A percentile compares a stretch with the other conserved stretches of the same genome.
phyloP scores from a whole-genome alignment of 164 flowering plant species.

The Umbilicus rupestris region DNA sequence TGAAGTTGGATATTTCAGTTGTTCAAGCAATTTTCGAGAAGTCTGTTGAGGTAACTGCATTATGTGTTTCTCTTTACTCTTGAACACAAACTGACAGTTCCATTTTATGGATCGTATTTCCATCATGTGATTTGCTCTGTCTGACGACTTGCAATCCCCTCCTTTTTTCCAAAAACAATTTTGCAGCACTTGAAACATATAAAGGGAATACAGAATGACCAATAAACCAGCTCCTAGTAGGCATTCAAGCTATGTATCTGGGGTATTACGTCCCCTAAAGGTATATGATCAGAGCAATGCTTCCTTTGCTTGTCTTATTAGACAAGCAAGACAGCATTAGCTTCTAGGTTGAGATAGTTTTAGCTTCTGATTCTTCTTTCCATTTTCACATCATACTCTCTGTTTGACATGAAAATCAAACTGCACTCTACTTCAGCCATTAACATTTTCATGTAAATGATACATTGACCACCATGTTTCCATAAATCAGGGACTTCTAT shows the following conservation, averaged over 20 bases:
- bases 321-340: conserved; percentile 37
- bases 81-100: not conserved
- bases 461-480: too few species aligned
- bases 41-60: conserved; percentile 64
- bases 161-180: not conserved
- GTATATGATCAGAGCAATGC: conserved; percentile 23
- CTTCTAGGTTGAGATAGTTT: conserved; percentile 20
- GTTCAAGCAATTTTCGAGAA: conserved; percentile 66
- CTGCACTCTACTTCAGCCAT: too few species aligned
- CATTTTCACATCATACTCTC: not conserved
- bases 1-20: conserved; percentile 53
- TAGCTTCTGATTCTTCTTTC: not conserved
- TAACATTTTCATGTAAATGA: too few species aligned
- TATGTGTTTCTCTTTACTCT: not conserved
- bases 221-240: conserved; percentile 87
- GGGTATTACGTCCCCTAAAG: conserved; percentile 73
- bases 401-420: too few species aligned
- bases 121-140: not conserved
- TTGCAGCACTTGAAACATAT: conserved; percentile 74
- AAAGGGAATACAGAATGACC: conserved; percentile 91
- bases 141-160: not conserved
- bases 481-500: too few species aligned
- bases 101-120: not conserved
- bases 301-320: conserved; percentile 1
- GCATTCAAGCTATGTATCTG: conserved; percentile 86